Conservation (phyloP, 345 rosid species). For the Draba incana region DNA sequence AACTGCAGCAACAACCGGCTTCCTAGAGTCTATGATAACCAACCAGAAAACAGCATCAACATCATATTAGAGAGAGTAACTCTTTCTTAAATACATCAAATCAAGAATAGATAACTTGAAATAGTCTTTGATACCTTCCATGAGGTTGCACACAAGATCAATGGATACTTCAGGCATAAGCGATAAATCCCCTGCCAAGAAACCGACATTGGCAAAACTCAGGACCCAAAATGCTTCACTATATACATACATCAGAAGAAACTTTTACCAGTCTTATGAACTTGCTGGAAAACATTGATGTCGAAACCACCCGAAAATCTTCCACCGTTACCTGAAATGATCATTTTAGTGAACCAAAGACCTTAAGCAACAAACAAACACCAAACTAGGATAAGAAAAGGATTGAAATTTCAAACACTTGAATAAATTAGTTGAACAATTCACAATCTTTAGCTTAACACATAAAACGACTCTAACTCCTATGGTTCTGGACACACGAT, state of each 20-base stretch:
- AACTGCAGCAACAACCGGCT: conserved; percentile 95
- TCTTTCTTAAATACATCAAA: no score
- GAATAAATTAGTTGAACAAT: not conserved
- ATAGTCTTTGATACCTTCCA: no score
- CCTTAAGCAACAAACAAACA: conserved; percentile 25
- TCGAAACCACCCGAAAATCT: conserved; percentile 95
- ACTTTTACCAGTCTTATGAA: conserved; percentile 68
- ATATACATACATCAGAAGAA: conserved; percentile 4
- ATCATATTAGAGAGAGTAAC: not conserved
- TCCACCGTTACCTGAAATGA: conserved; percentile 68
- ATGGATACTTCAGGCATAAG: conserved; percentile 81
- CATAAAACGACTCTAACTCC: not conserved
- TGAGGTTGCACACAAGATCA: conserved; percentile 68
- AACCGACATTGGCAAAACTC: conserved; percentile 14
- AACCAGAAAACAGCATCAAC: conserved; percentile 33
- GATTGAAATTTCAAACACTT: not conserved
- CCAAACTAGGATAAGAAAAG: conserved; percentile 5
- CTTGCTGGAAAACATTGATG: conserved; percentile 74
- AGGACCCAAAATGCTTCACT: not conserved
- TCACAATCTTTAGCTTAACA: conserved; percentile 1
- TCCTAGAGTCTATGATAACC: conserved; percentile 62
- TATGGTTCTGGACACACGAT: not conserved
- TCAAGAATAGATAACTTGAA: not conserved
- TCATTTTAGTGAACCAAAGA: not conserved
- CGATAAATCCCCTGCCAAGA: conserved; percentile 69